Percentiles rank a stretch among this genome's conserved stretches.
Conservation (phyloP, 2,329 filamentous ascomycete genomes). For the Penicillium sp. region DNA sequence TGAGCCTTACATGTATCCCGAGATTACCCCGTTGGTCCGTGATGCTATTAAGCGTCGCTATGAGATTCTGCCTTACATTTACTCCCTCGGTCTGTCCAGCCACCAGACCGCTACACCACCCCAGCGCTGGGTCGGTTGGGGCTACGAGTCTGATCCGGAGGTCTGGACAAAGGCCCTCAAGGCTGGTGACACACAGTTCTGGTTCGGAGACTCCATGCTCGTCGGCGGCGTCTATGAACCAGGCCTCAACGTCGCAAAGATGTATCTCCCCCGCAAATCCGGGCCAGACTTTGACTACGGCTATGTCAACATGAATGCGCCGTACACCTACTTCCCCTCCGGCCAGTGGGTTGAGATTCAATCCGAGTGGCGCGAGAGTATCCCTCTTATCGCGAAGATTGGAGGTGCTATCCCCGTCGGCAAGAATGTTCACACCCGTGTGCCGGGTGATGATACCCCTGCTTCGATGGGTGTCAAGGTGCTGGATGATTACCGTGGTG, state of each 20-base stretch:
- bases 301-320: slow-evolving; percentile 63
- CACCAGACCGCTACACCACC: slow-evolving; percentile 64
- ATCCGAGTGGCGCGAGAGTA: slow-evolving; percentile 55
- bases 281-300: slow-evolving; percentile 52
- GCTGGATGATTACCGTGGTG: slow-evolving; percentile 56
- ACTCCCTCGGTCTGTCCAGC: slow-evolving; percentile 63
- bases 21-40: slow-evolving; percentile 63
- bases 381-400: slow-evolving; percentile 57
- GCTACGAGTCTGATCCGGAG: slow-evolving; percentile 65
- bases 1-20: slow-evolving; percentile 76
- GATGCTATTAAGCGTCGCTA: slow-evolving; percentile 69
- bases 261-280: slow-evolving; percentile 62
- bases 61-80: slow-evolving; percentile 70
- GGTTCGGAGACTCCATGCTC: slow-evolving; percentile 67
- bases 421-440: slow-evolving; percentile 52
- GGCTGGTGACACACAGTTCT: slow-evolving; percentile 70
- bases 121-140: slow-evolving; percentile 73
- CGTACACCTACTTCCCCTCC: slow-evolving; percentile 58
- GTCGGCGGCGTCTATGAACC: slow-evolving; percentile 68
- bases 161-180: slow-evolving; percentile 65
- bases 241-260: slow-evolving; percentile 52
- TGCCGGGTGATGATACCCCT: slow-evolving; percentile 52
- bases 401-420: slow-evolving; percentile 58
- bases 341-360: slow-evolving; percentile 56
- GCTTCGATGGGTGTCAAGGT: slow-evolving; percentile 43